Evolutionary conservation across 345 rosid genomes (phyloP).

Genomic region (Noccaea bulbosa): DNA sequence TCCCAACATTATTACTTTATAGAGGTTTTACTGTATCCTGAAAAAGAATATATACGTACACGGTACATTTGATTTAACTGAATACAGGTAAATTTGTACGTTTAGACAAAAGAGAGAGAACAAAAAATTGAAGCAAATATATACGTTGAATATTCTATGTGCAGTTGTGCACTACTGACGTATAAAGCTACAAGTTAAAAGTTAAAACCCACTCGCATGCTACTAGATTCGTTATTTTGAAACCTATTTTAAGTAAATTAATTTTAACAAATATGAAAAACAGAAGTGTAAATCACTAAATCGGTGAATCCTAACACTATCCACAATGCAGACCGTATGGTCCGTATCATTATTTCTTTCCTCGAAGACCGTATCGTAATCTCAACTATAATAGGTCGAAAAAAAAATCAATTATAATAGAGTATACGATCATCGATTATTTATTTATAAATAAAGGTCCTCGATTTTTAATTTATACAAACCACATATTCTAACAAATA

Average conservation of each 20-base stretch:
- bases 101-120: conserved; percentile 8
- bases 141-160: conserved; percentile 32
- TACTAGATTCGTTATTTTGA: conserved; percentile 21
- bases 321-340: conserved; percentile 32
- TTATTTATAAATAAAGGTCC: no score
- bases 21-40: no score
- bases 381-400: conserved; percentile 7
- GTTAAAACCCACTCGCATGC: conserved; percentile 34
- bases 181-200: conserved; percentile 22
- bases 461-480: conserved; percentile 11
- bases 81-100: conserved; percentile 16
- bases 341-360: conserved; percentile 40
- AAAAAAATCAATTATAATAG: not conserved
- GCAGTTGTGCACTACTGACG: conserved; percentile 18
- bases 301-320: conserved; percentile 24
- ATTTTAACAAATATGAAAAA: conserved; percentile 17
- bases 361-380: conserved; percentile 34
- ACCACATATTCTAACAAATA: no score
- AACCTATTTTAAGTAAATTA: not conserved
- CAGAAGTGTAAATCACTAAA: conserved; percentile 17
- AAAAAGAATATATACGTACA: not conserved
- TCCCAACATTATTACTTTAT: no score
- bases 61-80: not conserved
- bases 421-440: not conserved
- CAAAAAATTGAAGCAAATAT: not conserved